A percentile compares a stretch with the other conserved stretches of the same genome.
phyloP scores from a whole-genome alignment of 257 asterid genomes.

The Haberlea rhodopensis region DNA sequence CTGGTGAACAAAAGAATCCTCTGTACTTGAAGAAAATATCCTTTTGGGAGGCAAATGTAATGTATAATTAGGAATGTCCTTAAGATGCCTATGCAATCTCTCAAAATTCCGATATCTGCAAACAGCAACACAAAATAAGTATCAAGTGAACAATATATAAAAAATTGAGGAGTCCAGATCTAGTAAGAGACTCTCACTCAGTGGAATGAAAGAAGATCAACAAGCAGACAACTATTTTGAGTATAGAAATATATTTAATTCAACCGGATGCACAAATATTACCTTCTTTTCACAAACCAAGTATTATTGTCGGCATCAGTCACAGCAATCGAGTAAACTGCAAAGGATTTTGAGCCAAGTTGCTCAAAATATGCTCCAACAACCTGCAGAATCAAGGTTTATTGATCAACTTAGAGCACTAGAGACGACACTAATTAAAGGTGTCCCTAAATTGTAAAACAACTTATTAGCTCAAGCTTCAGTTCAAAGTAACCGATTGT shows the following conservation, averaged over 20 bases:
- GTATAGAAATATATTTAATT: conserved; percentile 5
- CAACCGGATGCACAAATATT: conserved; percentile 18
- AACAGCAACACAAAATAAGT: conserved; percentile 24
- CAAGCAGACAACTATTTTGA: conserved; percentile 7
- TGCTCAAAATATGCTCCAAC: conserved; percentile 91
- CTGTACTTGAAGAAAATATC: conserved; percentile 90
- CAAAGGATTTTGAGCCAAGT: conserved; percentile 79
- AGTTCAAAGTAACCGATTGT: conserved; percentile 8
- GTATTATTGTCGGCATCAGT: conserved; percentile 67
- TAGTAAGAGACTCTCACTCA: conserved; percentile 18
- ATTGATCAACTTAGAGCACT: conserved; percentile 27
- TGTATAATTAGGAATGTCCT: conserved; percentile 87
- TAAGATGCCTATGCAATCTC: conserved; percentile 83
- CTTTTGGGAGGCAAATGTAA: conserved; percentile 93
- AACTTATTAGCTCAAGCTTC: conserved; percentile 18
- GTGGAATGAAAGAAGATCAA: background rate
- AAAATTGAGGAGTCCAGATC: conserved; percentile 18
- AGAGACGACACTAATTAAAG: conserved; percentile 20
- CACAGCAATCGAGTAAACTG: conserved; percentile 83
- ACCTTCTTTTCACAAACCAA: conserved; percentile 97
- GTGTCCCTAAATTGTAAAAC: conserved; percentile 13
- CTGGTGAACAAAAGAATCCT: conserved; percentile 86
- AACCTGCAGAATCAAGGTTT: conserved; percentile 52
- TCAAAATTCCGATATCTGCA: conserved; percentile 86
- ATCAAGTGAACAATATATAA: conserved; percentile 21